phyloP scores from a whole-genome alignment of 345 rosid genomes.

The Citrus cavaleriei region DNA sequence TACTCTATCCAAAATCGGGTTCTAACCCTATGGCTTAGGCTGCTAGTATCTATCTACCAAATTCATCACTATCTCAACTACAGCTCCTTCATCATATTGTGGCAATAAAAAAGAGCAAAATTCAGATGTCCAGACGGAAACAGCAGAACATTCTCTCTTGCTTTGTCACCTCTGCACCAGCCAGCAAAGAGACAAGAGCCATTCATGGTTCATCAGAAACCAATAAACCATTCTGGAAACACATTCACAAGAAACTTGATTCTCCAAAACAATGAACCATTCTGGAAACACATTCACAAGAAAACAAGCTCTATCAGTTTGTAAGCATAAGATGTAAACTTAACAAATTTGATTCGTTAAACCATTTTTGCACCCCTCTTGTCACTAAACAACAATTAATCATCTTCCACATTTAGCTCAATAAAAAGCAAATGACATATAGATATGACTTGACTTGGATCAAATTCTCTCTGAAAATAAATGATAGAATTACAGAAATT shows the following conservation, averaged over 20 bases:
- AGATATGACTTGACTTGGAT: neutral
- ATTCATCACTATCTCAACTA: slow-evolving; percentile 30
- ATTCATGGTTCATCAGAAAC: slow-evolving; percentile 14
- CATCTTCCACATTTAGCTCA: neutral
- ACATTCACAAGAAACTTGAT: neutral
- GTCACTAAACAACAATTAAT: neutral
- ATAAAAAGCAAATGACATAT: neutral
- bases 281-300: slow-evolving; percentile 22
- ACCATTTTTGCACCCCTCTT: neutral
- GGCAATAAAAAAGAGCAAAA: slow-evolving; percentile 1
- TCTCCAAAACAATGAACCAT: slow-evolving; percentile 5
- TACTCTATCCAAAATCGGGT: neutral
- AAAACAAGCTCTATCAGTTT: slow-evolving; percentile 12
- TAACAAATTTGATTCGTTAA: neutral
- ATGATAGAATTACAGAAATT: neutral
- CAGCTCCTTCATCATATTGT: slow-evolving; percentile 14
- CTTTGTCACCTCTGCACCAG: slow-evolving; percentile 25
- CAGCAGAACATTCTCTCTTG: slow-evolving; percentile 15
- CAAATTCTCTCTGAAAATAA: neutral
- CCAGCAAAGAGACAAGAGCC: slow-evolving; percentile 18
- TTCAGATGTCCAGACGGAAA: slow-evolving; percentile 18
- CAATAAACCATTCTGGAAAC: slow-evolving; percentile 21
- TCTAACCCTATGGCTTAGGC: neutral
- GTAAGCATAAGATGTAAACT: neutral
- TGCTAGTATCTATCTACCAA: slow-evolving; percentile 35